Evolutionary conservation across 306 rosid genomes (phyloP).

Genomic region (Phaseolus lunatus): DNA sequence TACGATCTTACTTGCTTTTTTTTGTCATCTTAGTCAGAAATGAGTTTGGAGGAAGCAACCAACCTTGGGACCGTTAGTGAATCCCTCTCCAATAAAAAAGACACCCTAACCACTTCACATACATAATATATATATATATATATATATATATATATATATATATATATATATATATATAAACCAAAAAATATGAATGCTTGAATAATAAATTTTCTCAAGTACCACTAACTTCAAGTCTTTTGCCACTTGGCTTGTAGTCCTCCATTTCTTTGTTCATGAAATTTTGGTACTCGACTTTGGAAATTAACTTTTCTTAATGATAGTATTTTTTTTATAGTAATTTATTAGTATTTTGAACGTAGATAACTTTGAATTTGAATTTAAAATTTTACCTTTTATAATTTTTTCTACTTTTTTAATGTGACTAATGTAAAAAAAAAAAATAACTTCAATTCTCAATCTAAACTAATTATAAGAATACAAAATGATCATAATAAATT

Average conservation of each 20-base stretch:
- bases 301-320: no score
- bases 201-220: constrained; percentile 39
- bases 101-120: constrained; percentile 45
- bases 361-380: no score
- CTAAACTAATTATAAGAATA: no score
- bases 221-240: constrained; percentile 1
- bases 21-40: constrained; percentile 43
- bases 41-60: constrained; percentile 61
- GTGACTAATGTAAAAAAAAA: no score
- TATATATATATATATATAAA: neutral
- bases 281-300: neutral
- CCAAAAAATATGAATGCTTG: constrained; percentile 47
- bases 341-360: no score
- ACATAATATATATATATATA: no score
- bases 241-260: neutral
- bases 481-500: no score
- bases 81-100: constrained; percentile 47
- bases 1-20: constrained; percentile 34
- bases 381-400: no score
- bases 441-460: no score
- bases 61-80: constrained; percentile 45
- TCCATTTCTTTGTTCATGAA: neutral
- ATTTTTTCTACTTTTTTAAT: no score
- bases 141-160: no score
- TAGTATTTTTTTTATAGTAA: no score